These are phyloP conservation scores for Tilletia horrida DNA, from an alignment of 1,284 basidiomycete genomes.

Conservation along the genomic window DNA sequence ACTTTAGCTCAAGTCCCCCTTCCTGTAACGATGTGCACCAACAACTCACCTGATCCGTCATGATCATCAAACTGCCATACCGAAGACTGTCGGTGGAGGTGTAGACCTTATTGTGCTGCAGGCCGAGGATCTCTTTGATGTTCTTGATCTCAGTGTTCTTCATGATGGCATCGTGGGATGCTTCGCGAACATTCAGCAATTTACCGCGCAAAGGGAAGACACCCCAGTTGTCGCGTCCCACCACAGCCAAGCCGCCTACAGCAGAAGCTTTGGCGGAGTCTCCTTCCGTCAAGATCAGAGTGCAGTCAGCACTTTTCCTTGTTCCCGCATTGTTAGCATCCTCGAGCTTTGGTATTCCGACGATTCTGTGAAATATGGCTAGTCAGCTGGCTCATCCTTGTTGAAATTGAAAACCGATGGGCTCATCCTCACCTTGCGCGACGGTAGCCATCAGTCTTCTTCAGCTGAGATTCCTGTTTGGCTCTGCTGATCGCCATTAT, in stretches of 20 bases:
- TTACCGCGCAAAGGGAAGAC: constrained; percentile 98
- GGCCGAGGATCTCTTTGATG: constrained; percentile 95
- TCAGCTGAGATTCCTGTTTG: constrained; percentile 91
- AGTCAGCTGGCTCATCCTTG: not conserved
- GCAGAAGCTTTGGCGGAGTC: constrained; percentile 97
- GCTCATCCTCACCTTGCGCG: constrained; percentile 60
- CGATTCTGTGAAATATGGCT: constrained; percentile 58
- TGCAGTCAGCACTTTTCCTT: constrained; percentile 72
- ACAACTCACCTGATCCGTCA: constrained; percentile 81
- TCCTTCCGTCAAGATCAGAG: constrained; percentile 96
- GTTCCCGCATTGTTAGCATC: constrained; percentile 98
- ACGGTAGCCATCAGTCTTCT: constrained; percentile 89
- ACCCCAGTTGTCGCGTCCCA: constrained; percentile 93
- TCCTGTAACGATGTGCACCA: not conserved
- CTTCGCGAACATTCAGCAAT: constrained; percentile 94
- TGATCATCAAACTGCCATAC: constrained; percentile 97
- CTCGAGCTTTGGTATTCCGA: constrained; percentile 86
- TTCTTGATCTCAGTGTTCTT: constrained; percentile 96
- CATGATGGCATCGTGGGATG: constrained; percentile 90
- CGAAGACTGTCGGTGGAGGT: constrained; percentile 69
- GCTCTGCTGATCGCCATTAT: constrained; percentile 93
- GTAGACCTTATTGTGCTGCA: constrained; percentile 92
- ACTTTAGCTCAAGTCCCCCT: not conserved
- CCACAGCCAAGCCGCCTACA: constrained; percentile 87
- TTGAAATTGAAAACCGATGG: no score